Conservation (phyloP, 2,329 filamentous ascomycete genomes). For the Pezicula neosporulosa region DNA sequence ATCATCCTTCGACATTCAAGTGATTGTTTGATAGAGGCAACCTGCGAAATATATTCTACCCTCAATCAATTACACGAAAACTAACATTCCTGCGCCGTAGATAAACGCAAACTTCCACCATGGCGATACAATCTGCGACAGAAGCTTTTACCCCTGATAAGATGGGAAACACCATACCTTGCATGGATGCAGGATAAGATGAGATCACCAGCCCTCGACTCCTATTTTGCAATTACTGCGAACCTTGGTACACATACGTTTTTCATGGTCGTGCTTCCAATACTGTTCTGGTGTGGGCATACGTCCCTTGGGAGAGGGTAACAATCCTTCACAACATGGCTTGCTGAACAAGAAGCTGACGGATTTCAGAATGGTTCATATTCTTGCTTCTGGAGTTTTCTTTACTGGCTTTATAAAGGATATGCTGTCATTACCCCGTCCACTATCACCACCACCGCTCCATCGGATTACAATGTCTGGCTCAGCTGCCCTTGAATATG, state of each 20-base stretch:
- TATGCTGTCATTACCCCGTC: constrained; percentile 85
- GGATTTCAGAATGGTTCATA: constrained; percentile 59
- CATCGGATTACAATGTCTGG: constrained; percentile 97
- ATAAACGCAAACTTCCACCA: constrained; percentile 75
- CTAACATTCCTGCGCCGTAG: constrained; percentile 40
- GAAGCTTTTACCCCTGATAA: constrained; percentile 76
- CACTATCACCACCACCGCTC: constrained; percentile 86
- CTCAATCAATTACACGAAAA: neutral
- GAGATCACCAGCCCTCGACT: constrained; percentile 82
- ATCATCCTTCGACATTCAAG: too few species aligned
- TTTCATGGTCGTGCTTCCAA: constrained; percentile 93
- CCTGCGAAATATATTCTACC: neutral
- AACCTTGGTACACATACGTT: constrained; percentile 98
- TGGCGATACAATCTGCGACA: constrained; percentile 90
- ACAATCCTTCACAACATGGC: constrained; percentile 29
- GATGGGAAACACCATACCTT: constrained; percentile 94
- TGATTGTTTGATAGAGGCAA: too few species aligned
- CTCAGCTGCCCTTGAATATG: constrained; percentile 91
- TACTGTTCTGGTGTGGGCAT: constrained; percentile 95
- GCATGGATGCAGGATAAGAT: constrained; percentile 78
- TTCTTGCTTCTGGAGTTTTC: constrained; percentile 76
- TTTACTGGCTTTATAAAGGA: constrained; percentile 94
- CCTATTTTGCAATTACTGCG: constrained; percentile 94
- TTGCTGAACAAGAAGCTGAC: constrained; percentile 14
- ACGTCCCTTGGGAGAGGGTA: constrained; percentile 83